A percentile compares a stretch with the other conserved stretches of the same genome.
Conservation (phyloP, 2,329 filamentous ascomycete species). For the Claviceps sp. region DNA sequence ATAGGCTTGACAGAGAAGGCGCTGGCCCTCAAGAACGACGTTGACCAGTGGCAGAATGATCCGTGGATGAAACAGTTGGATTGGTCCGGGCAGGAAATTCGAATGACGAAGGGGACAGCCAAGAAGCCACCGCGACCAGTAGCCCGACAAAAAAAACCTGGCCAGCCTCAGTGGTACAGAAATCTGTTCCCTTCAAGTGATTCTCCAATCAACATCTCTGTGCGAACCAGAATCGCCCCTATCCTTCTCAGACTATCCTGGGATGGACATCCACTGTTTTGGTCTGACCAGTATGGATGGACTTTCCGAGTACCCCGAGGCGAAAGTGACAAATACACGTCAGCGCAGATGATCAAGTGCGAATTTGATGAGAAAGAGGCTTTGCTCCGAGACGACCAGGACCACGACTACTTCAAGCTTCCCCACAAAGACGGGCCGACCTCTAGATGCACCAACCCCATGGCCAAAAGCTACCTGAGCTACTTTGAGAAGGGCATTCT, state of each 20-base stretch:
- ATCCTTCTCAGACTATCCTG: slow-evolving; percentile 72
- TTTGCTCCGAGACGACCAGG: slow-evolving; percentile 49
- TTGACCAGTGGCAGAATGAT: slow-evolving; percentile 59
- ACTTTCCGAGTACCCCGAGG: slow-evolving; percentile 63
- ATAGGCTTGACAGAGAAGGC: slow-evolving; percentile 64
- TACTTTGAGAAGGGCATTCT: slow-evolving; percentile 87
- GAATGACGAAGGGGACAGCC: slow-evolving; percentile 82
- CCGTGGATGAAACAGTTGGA: slow-evolving; percentile 90
- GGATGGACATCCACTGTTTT: slow-evolving; percentile 80
- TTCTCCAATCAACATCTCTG: slow-evolving; percentile 60
- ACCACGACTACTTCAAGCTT: slow-evolving; percentile 72
- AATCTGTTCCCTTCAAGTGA: slow-evolving; percentile 64
- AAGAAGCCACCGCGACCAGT: slow-evolving; percentile 70
- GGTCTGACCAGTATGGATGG: slow-evolving; percentile 91
- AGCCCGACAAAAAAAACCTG: slow-evolving; percentile 80
- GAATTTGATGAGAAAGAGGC: slow-evolving; percentile 65
- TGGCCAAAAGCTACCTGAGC: slow-evolving; percentile 79
- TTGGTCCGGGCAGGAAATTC: slow-evolving; percentile 88
- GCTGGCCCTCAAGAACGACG: slow-evolving; percentile 55
- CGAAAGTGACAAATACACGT: slow-evolving; percentile 50
- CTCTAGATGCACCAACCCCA: slow-evolving; percentile 70
- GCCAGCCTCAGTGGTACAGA: slow-evolving; percentile 94
- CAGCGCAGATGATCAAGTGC: slow-evolving; percentile 60
- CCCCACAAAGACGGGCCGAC: slow-evolving; percentile 90
- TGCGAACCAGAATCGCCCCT: slow-evolving; percentile 78